These are phyloP conservation scores for Colletotrichum spinosum DNA, from an alignment of 2,329 filamentous ascomycete species.

Conservation along the genomic window DNA sequence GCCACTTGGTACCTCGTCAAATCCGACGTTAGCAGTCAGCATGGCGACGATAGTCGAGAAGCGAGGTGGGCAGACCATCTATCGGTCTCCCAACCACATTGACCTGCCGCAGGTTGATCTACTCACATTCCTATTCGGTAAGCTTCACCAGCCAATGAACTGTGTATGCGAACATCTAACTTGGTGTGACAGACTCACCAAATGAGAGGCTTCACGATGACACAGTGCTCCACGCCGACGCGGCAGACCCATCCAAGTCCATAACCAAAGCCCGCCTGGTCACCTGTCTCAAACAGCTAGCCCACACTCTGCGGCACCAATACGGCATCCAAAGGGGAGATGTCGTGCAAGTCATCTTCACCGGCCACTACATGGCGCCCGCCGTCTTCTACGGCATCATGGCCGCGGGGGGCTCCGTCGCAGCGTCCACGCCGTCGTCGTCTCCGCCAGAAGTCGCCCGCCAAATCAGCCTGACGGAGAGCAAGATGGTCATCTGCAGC, in stretches of 20 bases:
- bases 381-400: constrained; percentile 67
- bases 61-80: constrained; percentile 47
- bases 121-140: constrained; percentile 58
- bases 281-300: constrained; percentile 61
- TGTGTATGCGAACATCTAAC: neutral
- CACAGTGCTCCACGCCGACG: constrained; percentile 67
- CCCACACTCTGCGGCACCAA: constrained; percentile 63
- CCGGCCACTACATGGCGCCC: constrained; percentile 66
- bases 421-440: constrained; percentile 62
- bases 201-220: constrained; percentile 51
- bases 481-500: constrained; percentile 57
- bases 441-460: constrained; percentile 63
- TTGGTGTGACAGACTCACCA: neutral
- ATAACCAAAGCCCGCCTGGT: constrained; percentile 66
- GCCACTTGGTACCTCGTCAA: no score
- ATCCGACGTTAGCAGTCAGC: neutral
- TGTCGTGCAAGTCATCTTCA: constrained; percentile 67
- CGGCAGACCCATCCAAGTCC: constrained; percentile 62
- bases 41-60: constrained; percentile 37
- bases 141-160: constrained; percentile 5
- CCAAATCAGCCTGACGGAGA: constrained; percentile 53
- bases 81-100: constrained; percentile 46
- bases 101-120: constrained; percentile 55
- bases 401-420: constrained; percentile 70
- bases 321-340: constrained; percentile 62